Evolutionary conservation across 2,329 filamentous ascomycete species (phyloP).

Genomic region (Pseudohalonectria lignicola): DNA sequence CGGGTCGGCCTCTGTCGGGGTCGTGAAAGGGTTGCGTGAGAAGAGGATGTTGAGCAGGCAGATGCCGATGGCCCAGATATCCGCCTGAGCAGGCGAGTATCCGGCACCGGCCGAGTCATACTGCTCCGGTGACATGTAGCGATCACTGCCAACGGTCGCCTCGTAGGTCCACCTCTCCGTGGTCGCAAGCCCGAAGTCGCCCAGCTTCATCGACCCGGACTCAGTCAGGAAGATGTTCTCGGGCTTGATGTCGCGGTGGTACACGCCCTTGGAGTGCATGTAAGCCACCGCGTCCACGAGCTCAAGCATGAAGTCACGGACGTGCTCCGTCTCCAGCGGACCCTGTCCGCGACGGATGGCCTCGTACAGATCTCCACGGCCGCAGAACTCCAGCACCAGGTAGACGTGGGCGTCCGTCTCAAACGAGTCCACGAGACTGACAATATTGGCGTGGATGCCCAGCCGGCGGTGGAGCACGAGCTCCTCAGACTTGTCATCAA

Average conservation of each 20-base stretch:
- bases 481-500: conserved; percentile 78
- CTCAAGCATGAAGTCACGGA: conserved; percentile 94
- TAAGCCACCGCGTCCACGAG: conserved; percentile 81
- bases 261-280: conserved; percentile 84
- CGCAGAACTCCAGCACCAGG: conserved; percentile 89
- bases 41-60: conserved; percentile 95
- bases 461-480: conserved; percentile 70
- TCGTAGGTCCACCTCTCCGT: conserved; percentile 85
- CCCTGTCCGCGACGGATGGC: conserved; percentile 84
- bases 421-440: conserved; percentile 84
- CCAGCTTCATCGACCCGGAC: conserved; percentile 84
- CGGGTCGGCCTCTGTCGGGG: conserved; percentile 80
- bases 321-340: conserved; percentile 88
- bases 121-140: conserved; percentile 98
- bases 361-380: conserved; percentile 93
- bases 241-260: conserved; percentile 97
- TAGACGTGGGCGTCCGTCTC: conserved; percentile 87
- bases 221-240: conserved; percentile 96
- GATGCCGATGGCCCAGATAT: conserved; percentile 95
- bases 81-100: conserved; percentile 86
- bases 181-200: conserved; percentile 90
- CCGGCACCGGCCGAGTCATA: conserved; percentile 81
- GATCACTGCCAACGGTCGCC: conserved; percentile 89
- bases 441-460: conserved; percentile 76
- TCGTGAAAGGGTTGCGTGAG: conserved; percentile 90